These are phyloP conservation scores for Yamadazyma insecticola DNA, from an alignment of 805 yeast genomes.

Conservation along the genomic window DNA sequence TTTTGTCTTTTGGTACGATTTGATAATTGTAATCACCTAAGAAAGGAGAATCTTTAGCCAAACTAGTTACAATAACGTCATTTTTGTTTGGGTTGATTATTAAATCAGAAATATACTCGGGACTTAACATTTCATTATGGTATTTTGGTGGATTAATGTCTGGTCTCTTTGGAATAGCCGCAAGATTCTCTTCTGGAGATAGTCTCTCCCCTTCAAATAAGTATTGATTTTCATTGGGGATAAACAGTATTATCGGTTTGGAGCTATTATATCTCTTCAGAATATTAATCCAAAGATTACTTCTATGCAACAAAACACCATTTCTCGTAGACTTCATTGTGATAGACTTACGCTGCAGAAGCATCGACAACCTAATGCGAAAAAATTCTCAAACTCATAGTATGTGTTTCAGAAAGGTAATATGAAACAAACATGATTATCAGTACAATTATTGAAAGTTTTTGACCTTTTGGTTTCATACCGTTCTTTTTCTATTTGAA, in stretches of 20 bases:
- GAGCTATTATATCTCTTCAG: slow-evolving; percentile 3
- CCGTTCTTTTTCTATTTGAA: too few relatives aligned
- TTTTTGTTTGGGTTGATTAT: slow-evolving; percentile 22
- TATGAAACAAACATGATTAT: too few relatives aligned
- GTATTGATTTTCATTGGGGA: slow-evolving; percentile 3
- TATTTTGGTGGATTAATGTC: slow-evolving; percentile 1
- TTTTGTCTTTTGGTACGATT: slow-evolving; percentile 15
- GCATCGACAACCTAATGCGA: too few relatives aligned
- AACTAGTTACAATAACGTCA: slow-evolving; percentile 26
- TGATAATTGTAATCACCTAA: slow-evolving; percentile 22
- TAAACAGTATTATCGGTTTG: slow-evolving; percentile 5
- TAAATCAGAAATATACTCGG: slow-evolving; percentile 31
- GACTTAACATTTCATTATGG: slow-evolving; percentile 25
- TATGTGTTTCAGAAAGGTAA: too few relatives aligned
- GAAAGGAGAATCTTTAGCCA: slow-evolving; percentile 24
- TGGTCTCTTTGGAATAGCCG: slow-evolving; percentile 32
- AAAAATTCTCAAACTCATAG: too few relatives aligned
- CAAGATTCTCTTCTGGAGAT: slow-evolving; percentile 24
- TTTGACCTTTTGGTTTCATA: too few relatives aligned
- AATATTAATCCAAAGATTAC: slow-evolving; percentile 5
- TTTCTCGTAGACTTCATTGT: background rate
- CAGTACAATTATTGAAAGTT: too few relatives aligned
- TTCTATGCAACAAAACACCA: slow-evolving; percentile 3
- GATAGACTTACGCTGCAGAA: too few relatives aligned
- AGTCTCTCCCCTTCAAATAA: slow-evolving; percentile 7